A percentile compares a stretch with the other conserved stretches of the same genome.
Conservation (phyloP, 176 grass and related monocot species). For the Guadua angustifolia region DNA sequence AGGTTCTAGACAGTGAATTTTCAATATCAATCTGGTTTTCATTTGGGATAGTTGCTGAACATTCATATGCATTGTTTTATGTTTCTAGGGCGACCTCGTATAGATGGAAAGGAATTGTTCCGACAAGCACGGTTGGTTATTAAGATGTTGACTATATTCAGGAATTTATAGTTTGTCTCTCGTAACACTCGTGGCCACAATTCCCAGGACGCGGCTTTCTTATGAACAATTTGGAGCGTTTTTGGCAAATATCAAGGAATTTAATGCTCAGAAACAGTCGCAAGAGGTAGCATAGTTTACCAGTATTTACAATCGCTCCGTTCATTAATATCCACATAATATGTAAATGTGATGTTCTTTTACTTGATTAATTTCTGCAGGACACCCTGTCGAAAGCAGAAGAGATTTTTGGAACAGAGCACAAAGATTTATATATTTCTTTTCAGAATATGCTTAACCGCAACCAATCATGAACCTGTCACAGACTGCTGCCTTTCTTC, state of each 20-base stretch:
- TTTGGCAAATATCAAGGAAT: constrained; percentile 87
- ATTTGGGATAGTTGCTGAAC: constrained; percentile 24
- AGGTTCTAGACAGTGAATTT: constrained; percentile 45
- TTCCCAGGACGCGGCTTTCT: constrained; percentile 77
- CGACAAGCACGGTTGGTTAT: constrained; percentile 85
- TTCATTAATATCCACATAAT: background rate
- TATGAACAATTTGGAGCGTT: constrained; percentile 96
- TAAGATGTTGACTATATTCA: constrained; percentile 20
- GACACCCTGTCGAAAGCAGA: constrained; percentile 86
- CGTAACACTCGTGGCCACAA: constrained; percentile 5
- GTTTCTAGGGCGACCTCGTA: constrained; percentile 64
- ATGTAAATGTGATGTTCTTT: constrained; percentile 32
- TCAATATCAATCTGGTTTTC: background rate
- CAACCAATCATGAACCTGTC: constrained; percentile 55
- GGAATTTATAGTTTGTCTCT: constrained; percentile 4
- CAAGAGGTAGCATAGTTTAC: constrained; percentile 53
- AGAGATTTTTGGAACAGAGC: constrained; percentile 87
- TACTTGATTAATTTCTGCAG: constrained; percentile 45
- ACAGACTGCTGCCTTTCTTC: constrained; percentile 14
- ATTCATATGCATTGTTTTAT: background rate
- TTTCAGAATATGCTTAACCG: constrained; percentile 90
- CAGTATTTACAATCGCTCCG: background rate
- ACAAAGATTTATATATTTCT: constrained; percentile 82
- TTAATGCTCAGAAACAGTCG: constrained; percentile 86
- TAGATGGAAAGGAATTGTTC: constrained; percentile 98